Conservation (phyloP, 495 filamentous ascomycete genomes). For the Xanthoparmelia taractica region DNA sequence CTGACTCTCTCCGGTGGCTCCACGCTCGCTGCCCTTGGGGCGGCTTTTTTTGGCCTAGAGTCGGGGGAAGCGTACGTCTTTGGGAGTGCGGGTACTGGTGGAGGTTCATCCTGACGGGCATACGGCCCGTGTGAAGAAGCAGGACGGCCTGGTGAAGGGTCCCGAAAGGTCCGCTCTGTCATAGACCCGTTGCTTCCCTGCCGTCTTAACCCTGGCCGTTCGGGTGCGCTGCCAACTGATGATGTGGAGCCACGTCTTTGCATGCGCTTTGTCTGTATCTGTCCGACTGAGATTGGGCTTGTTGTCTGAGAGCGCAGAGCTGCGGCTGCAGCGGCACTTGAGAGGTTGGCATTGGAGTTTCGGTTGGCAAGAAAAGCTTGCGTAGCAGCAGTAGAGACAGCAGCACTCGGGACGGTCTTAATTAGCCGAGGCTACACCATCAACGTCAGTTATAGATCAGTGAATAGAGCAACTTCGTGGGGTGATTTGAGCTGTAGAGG, state of each 20-base stretch:
- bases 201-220: constrained; percentile 47
- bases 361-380: constrained; percentile 69
- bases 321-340: constrained; percentile 75
- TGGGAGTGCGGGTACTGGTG: constrained; percentile 70
- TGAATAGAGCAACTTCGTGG: neutral
- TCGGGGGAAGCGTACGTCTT: constrained; percentile 33
- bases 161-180: constrained; percentile 76
- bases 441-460: constrained; percentile 26
- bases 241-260: constrained; percentile 63
- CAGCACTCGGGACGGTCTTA: constrained; percentile 52
- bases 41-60: constrained; percentile 26
- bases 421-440: constrained; percentile 48
- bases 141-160: constrained; percentile 52
- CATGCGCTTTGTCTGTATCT: constrained; percentile 83
- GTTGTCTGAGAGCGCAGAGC: constrained; percentile 69
- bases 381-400: constrained; percentile 66
- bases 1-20: constrained; percentile 45
- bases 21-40: constrained; percentile 46
- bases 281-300: constrained; percentile 66
- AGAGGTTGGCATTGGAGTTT: constrained; percentile 58
- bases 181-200: constrained; percentile 70
- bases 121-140: constrained; percentile 35
- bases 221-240: constrained; percentile 49
- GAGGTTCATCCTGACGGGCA: constrained; percentile 40
- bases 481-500: constrained; percentile 7